These are phyloP conservation scores for Chenopodium berlandieri DNA, from an alignment of 148 eudicot species.

Conservation along the genomic window DNA sequence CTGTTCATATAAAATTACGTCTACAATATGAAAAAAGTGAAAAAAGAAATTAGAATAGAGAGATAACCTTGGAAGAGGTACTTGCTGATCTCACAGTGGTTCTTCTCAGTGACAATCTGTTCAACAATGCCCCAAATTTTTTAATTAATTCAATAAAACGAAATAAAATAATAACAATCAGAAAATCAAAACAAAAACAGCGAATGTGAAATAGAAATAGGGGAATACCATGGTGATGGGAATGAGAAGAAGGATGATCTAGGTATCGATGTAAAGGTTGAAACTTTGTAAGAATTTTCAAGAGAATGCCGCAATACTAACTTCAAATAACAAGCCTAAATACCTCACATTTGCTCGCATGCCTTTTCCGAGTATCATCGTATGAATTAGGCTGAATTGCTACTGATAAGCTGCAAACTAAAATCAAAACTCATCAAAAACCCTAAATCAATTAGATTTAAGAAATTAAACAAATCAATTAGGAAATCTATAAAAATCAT, in stretches of 20 bases:
- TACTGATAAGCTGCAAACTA: too few relatives aligned
- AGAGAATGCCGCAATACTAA: not conserved
- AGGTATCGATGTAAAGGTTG: not conserved
- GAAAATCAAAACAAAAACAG: not conserved
- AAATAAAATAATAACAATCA: not conserved
- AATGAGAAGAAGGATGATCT: not conserved
- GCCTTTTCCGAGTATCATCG: too few relatives aligned
- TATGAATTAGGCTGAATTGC: too few relatives aligned
- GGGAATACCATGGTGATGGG: not conserved
- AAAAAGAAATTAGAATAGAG: too few relatives aligned
- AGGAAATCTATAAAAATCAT: too few relatives aligned
- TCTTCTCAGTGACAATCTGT: slow-evolving; percentile 84
- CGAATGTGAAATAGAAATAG: not conserved
- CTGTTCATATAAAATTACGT: too few relatives aligned
- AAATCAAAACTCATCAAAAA: too few relatives aligned
- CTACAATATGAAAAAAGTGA: too few relatives aligned
- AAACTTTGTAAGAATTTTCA: not conserved
- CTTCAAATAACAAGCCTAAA: not conserved
- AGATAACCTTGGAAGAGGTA: slow-evolving; percentile 77
- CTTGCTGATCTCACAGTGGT: slow-evolving; percentile 73
- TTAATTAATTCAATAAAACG: too few relatives aligned
- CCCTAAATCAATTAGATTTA: too few relatives aligned
- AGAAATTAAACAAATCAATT: too few relatives aligned
- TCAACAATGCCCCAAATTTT: not conserved
- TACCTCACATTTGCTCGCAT: too few relatives aligned